These are phyloP conservation scores for Amanita muscaria DNA, from an alignment of 768 basidiomycete genomes.

Conservation along the genomic window DNA sequence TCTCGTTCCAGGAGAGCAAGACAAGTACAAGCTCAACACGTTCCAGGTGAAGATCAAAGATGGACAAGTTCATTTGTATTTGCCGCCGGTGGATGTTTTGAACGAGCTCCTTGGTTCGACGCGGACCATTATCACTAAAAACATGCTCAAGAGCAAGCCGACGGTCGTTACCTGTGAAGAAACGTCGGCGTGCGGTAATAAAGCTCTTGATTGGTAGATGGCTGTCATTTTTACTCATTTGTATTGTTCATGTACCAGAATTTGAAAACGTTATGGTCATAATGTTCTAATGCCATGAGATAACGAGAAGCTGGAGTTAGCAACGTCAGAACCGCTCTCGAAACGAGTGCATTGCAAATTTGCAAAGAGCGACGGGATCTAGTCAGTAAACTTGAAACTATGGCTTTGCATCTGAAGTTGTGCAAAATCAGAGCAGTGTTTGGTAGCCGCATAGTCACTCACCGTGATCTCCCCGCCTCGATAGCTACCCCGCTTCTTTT, in stretches of 20 bases:
- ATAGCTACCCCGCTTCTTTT: conserved; percentile 96
- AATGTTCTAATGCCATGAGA: too few relatives aligned
- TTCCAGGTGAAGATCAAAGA: conserved; percentile 1
- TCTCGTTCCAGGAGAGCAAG: conserved; percentile 3
- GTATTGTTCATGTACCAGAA: too few relatives aligned
- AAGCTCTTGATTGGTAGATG: conserved; percentile 1
- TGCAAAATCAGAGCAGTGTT: too few relatives aligned
- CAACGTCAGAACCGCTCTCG: too few relatives aligned
- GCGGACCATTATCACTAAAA: background rate
- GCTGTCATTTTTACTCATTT: too few relatives aligned
- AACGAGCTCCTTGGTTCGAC: background rate
- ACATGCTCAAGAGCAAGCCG: background rate
- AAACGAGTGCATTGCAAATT: background rate
- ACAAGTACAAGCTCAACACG: conserved; percentile 4
- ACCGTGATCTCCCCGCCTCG: conserved; percentile 94
- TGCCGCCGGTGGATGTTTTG: conserved; percentile 1
- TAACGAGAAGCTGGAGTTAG: too few relatives aligned
- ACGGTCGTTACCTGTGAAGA: background rate
- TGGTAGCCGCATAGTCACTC: conserved; percentile 18
- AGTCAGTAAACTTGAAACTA: conserved; percentile 68
- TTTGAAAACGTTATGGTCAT: too few relatives aligned
- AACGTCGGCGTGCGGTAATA: conserved; percentile 1
- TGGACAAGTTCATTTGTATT: background rate
- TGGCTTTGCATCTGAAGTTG: conserved; percentile 74
- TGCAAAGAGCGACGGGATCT: background rate